Evolutionary conservation across 106 monocot species (phyloP).

Genomic region (Dioscorea dumetorum): DNA sequence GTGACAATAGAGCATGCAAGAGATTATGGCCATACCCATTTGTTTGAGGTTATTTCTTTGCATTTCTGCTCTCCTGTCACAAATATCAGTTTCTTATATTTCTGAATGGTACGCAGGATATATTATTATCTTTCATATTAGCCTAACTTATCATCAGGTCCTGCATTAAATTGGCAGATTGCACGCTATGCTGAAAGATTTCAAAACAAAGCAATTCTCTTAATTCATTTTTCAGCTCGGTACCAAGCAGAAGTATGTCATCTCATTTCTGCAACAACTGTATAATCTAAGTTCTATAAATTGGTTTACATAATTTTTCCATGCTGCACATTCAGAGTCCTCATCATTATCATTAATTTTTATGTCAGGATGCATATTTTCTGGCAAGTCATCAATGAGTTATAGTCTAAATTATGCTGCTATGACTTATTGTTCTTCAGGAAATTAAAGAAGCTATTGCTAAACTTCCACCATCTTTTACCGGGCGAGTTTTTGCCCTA

Average conservation of each 20-base stretch:
- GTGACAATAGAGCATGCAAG: slow-evolving; percentile 70
- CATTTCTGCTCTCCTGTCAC: not conserved
- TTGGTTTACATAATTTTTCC: not conserved
- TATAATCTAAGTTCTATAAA: not conserved
- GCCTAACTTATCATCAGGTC: not conserved
- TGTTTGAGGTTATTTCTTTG: slow-evolving; percentile 54
- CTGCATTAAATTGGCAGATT: slow-evolving; percentile 29
- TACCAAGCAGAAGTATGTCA: slow-evolving; percentile 52
- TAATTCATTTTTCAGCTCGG: slow-evolving; percentile 93
- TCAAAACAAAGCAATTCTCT: slow-evolving; percentile 79
- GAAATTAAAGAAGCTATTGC: slow-evolving; percentile 59
- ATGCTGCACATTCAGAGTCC: not conserved
- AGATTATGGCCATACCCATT: slow-evolving; percentile 88
- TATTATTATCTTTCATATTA: not conserved
- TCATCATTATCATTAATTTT: not conserved
- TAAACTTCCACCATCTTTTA: slow-evolving; percentile 48
- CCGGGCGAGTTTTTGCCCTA: slow-evolving; percentile 55
- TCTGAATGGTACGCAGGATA: not conserved
- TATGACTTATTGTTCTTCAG: slow-evolving; percentile 19
- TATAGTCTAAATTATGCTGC: not conserved
- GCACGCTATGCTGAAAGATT: slow-evolving; percentile 43
- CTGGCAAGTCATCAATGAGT: not conserved
- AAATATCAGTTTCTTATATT: not conserved
- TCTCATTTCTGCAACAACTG: too few species aligned
- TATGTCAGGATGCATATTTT: not conserved